These are phyloP conservation scores for Mucor mucedo DNA, from an alignment of 371 early-diverging fungal species.

Conservation along the genomic window DNA sequence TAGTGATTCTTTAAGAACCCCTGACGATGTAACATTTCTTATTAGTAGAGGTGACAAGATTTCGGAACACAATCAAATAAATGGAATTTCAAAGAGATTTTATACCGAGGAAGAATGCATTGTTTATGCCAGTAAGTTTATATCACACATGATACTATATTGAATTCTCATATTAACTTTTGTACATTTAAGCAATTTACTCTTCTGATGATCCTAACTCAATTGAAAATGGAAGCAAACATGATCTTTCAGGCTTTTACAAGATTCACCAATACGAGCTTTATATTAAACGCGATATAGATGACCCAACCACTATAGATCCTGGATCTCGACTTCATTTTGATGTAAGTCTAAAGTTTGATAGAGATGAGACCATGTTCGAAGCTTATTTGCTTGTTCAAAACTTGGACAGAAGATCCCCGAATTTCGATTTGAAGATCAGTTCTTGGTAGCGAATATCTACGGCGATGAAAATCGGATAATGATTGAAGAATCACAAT, in stretches of 20 bases:
- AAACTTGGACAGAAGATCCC: too few relatives aligned
- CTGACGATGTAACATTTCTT: neutral
- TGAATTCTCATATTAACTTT: too few relatives aligned
- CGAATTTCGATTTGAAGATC: slow-evolving; percentile 17
- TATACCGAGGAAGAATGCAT: slow-evolving; percentile 22
- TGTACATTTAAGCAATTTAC: slow-evolving; percentile 11
- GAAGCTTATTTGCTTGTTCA: slow-evolving; percentile 4
- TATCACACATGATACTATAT: too few relatives aligned
- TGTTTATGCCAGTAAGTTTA: slow-evolving; percentile 24
- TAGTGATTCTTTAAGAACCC: neutral
- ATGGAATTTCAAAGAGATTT: slow-evolving; percentile 13
- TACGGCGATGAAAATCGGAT: neutral
- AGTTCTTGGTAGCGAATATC: slow-evolving; percentile 12
- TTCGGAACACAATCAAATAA: slow-evolving; percentile 4
- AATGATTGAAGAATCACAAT: neutral
- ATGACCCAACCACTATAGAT: neutral
- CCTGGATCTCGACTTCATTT: slow-evolving; percentile 2
- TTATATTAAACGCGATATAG: slow-evolving; percentile 3
- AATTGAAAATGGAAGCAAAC: neutral
- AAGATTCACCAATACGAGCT: slow-evolving; percentile 24
- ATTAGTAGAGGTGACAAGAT: slow-evolving; percentile 6
- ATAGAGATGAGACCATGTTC: slow-evolving; percentile 11
- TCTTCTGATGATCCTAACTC: neutral
- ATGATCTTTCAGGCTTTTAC: neutral
- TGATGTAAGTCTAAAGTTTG: slow-evolving; percentile 1